A percentile compares a stretch with the other conserved stretches of the same genome.
Conservation (phyloP, 2,329 filamentous ascomycete species). For the Aspergillus texensis region DNA sequence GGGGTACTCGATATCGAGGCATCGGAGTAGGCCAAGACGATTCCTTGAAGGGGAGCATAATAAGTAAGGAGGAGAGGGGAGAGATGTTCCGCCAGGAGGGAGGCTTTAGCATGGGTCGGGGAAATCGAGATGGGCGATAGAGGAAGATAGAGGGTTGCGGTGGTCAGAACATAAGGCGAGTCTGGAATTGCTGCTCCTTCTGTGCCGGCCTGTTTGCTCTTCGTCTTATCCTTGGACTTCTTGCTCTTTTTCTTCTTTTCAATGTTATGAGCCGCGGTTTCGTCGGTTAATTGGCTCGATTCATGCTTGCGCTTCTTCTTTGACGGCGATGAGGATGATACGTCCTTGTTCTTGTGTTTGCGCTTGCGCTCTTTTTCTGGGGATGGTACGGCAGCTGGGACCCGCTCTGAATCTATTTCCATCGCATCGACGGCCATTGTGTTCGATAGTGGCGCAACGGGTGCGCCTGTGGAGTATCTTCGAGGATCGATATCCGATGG, state of each 20-base stretch:
- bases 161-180: conserved; percentile 78
- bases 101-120: conserved; percentile 57
- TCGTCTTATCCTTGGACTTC: conserved; percentile 39
- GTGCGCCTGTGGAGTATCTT: conserved; percentile 9
- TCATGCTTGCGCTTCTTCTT: conserved; percentile 48
- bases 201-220: conserved; percentile 31
- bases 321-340: conserved; percentile 35
- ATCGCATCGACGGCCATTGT: conserved; percentile 44
- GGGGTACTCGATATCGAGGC: conserved; percentile 44
- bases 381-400: conserved; percentile 21
- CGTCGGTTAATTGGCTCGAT: conserved; percentile 21
- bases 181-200: conserved; percentile 34
- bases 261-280: conserved; percentile 23
- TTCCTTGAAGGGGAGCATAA: conserved; percentile 60
- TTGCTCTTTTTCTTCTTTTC: conserved; percentile 31
- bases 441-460: conserved; percentile 16
- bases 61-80: conserved; percentile 66
- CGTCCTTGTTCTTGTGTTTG: conserved; percentile 51
- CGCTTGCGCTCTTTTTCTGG: conserved; percentile 44
- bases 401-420: conserved; percentile 38
- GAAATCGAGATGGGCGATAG: conserved; percentile 59
- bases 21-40: conserved; percentile 58
- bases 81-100: conserved; percentile 62
- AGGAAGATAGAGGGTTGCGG: conserved; percentile 71
- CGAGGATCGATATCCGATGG: conserved; percentile 2